phyloP scores from a whole-genome alignment of 805 yeast genomes.

The Metschnikowia chrysomelidarum region DNA sequence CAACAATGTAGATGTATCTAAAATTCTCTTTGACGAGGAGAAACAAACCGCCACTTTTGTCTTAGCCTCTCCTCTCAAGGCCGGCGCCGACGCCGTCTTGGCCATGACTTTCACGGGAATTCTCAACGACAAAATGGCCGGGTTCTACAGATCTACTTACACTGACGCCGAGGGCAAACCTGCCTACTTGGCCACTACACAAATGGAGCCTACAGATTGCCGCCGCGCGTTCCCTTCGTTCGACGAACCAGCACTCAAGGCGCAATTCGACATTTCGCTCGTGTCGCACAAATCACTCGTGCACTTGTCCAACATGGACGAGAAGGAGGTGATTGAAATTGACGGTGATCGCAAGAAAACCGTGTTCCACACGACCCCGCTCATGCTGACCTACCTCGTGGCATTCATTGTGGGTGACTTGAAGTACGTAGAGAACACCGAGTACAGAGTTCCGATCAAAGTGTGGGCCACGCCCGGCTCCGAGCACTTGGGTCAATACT shows the following conservation, averaged over 20 bases:
- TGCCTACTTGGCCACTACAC: slow-evolving; percentile 77
- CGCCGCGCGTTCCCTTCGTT: slow-evolving; percentile 85
- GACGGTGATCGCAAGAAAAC: slow-evolving; percentile 52
- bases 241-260: slow-evolving; percentile 81
- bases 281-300: slow-evolving; percentile 55
- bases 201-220: slow-evolving; percentile 85
- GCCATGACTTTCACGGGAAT: slow-evolving; percentile 56
- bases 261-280: slow-evolving; percentile 64
- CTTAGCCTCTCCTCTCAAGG: slow-evolving; percentile 32
- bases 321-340: slow-evolving; percentile 42
- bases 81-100: slow-evolving; percentile 43
- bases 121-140: slow-evolving; percentile 78
- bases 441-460: slow-evolving; percentile 71
- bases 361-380: slow-evolving; percentile 69
- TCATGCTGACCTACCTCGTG: slow-evolving; percentile 81
- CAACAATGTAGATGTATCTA: slow-evolving; percentile 25
- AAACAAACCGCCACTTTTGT: slow-evolving; percentile 41
- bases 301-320: slow-evolving; percentile 71
- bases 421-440: slow-evolving; percentile 63
- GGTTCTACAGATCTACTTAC: slow-evolving; percentile 73
- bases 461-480: slow-evolving; percentile 80
- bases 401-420: slow-evolving; percentile 84
- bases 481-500: slow-evolving; percentile 65
- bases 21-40: slow-evolving; percentile 34
- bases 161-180: slow-evolving; percentile 54